Evolutionary conservation across 805 yeast species (phyloP).

Genomic region (Ogataea parapolymorpha): DNA sequence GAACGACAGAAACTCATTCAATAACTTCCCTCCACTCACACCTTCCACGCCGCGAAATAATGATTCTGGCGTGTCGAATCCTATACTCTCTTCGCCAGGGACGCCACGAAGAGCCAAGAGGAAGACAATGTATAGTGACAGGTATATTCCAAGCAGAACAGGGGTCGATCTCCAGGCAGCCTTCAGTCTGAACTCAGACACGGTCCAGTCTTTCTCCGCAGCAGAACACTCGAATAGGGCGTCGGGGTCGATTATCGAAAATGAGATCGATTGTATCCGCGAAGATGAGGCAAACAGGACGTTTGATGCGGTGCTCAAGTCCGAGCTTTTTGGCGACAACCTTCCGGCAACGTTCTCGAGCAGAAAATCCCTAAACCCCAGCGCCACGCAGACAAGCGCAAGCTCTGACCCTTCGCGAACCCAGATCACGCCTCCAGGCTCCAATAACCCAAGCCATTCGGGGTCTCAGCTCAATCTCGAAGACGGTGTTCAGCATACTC

Average conservation of each 20-base stretch:
- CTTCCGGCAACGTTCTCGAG: constrained; percentile 43
- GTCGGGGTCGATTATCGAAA: constrained; percentile 34
- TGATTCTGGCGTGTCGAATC: constrained; percentile 12
- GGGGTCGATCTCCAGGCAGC: constrained; percentile 90
- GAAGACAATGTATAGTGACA: constrained; percentile 64
- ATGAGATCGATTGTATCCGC: constrained; percentile 63
- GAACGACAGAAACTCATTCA: constrained; percentile 10
- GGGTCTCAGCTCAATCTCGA: constrained; percentile 20
- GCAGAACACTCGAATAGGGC: constrained; percentile 10
- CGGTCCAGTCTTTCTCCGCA: constrained; percentile 11
- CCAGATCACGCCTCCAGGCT: constrained; percentile 30
- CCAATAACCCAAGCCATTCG: constrained; percentile 17
- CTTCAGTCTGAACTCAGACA: constrained; percentile 43
- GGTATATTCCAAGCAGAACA: constrained; percentile 83
- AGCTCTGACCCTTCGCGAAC: constrained; percentile 14
- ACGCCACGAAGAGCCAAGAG: constrained; percentile 46
- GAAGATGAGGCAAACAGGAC: constrained; percentile 85
- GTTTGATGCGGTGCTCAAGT: constrained; percentile 78
- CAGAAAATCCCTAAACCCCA: constrained; percentile 14
- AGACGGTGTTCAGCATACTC: constrained; percentile 28
- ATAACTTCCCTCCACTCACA: constrained; percentile 12
- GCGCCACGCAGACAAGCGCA: constrained; percentile 11
- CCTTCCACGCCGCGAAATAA: constrained; percentile 23
- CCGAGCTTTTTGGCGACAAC: constrained; percentile 89
- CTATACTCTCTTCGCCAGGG: constrained; percentile 34